Base-by-base conservation (phyloP, 139 green algal genomes). In the Chlorella vulgaris region DNA sequence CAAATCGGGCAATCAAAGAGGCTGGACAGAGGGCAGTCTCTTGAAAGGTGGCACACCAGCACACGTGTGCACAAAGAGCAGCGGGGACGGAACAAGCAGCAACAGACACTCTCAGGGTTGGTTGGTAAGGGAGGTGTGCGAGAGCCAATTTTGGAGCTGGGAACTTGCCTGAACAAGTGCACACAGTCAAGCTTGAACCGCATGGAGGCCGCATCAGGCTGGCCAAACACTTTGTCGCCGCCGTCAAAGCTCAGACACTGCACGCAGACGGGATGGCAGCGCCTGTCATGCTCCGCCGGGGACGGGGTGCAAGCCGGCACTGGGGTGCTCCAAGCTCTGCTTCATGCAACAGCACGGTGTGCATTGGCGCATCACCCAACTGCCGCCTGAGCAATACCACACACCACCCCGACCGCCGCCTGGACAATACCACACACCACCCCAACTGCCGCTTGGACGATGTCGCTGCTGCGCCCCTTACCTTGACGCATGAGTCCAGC, bases 241-340 rank as follows among this genome's bases (percentile, higher is more conserved):
- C 43, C 67, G n/a, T 87, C 83, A 62, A 87, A 87, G 18, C n/a
- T 40, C 21, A 87, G 43, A 18, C 38, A 36, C 61, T 82, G 47
- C 24, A 21, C n/a, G n/a, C n/a, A n/a, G n/a, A 36, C 39, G 7
- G 1, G 35, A 3, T 28, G 1, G n/a, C n/a, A n/a, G n/a, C n/a
- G n/a, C n/a, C n/a, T n/a, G n/a, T n/a, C n/a, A n/a, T n/a, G n/a
- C n/a, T n/a, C n/a, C n/a, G n/a, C n/a, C n/a, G n/a, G n/a, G n/a
- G n/a, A n/a, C n/a, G n/a, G n/a, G n/a, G n/a, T n/a, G n/a, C n/a
- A n/a, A n/a, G n/a, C n/a, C n/a, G n/a, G n/a, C n/a, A n/a, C n/a
- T n/a, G n/a, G n/a, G n/a, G n/a, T n/a, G n/a, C n/a, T n/a, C n/a
- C n/a, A n/a, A n/a, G n/a, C n/a, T n/a, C n/a, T n/a, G n/a, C n/a